Base-by-base conservation (phyloP, 305 asterid species). In the Ajuga reptans region DNA sequence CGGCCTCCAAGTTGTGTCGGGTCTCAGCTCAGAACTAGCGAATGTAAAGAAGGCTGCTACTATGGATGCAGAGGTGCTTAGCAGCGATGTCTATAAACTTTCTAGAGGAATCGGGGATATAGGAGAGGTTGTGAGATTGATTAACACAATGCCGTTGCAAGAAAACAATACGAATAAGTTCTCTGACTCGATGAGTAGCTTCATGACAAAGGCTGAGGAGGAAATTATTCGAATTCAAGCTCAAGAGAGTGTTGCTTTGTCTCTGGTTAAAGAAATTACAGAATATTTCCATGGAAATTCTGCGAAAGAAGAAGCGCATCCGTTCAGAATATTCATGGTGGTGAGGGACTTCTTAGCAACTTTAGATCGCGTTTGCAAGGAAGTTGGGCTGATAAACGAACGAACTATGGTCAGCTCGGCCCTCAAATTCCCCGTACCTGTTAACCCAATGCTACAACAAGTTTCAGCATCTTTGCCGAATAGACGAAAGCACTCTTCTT, bases 211-310 rank as follows among this genome's bases (percentile, higher is more conserved):
- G 75, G 97, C 91, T 0, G 97, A 87, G 71, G 98, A 86, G 76
- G 98, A 93, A 62, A 90, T 93, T 39, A 83, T 90, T 68, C 80
- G 85, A 78, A 82, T 93, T 67, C 98, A 90, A 82, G 98, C 96
- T 31, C 87, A 81, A 64, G 98, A 93, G 79, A 93, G 97, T 34
- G 96, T 90, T n/a, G 89, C 97, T 6, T 56, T 90, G 68, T 87
- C 98, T 59, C 80, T 90, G 37, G 97, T 93, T 27, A 93, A 90
- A 81, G 97, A 93, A 72, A 90, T 93, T n/a, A 93, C 98, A 0
- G 97, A 93, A 75, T 93, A 93, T 74, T 93, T 93, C 84, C 98
- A 93, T 31, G 98, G 98, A 34, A 89, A 89, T 84, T 93, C 98
- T 9, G 89, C 88, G n/a, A 89, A 78, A 82, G 98, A 93, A 83